Evolutionary conservation across 805 yeast species (phyloP), one percentile per base, ranked within the genome.

Genomic region (Kockiozyma suomiensis): DNA sequence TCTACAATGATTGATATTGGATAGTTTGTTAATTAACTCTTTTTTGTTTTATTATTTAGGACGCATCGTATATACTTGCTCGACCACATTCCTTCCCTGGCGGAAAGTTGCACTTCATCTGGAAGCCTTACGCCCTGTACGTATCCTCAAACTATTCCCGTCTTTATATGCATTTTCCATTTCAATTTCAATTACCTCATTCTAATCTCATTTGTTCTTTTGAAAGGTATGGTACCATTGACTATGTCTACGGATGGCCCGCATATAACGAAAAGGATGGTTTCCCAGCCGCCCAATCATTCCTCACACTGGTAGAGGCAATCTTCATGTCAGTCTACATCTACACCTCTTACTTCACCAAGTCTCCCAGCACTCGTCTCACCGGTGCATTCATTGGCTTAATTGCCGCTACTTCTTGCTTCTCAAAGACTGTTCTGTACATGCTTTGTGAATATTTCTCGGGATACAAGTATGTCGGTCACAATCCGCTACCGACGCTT

Each of bases 41-140:
- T n/a, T n/a, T n/a, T n/a, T n/a, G n/a, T n/a, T 13, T 1, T 30
- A 8, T 19, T 50, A 10, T 53, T 13, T 41, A 62, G 66, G 66
- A 62, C 43, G 64, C 58, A 13, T 32, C 59, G 4, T 62, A 62
- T 26, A 41, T 62, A 6, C 45, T 62, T 5, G n/a, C 38, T 8
- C 52, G 66, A 13, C 66, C 66, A 21, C 56, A 59, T 33, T 62
- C 66, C 35, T 42, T 62, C 50, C 66, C 66, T 4, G 66, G 66
- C 51, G 66, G 66, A 2, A 56, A 53, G 32, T 52, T 58, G 43
- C 65, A 62, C 42, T 42, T 45, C 40, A 5, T 62, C 32, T 62
- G 66, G 66, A 49, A 51, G 43, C 66, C 66, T 13, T 62, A 62
- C 30, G 65, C 61, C 10, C 52, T 58, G 65, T 61, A 58, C 1